Conservation (phyloP, 2,329 filamentous ascomycete species). For the Fusarium pseudonygamai region DNA sequence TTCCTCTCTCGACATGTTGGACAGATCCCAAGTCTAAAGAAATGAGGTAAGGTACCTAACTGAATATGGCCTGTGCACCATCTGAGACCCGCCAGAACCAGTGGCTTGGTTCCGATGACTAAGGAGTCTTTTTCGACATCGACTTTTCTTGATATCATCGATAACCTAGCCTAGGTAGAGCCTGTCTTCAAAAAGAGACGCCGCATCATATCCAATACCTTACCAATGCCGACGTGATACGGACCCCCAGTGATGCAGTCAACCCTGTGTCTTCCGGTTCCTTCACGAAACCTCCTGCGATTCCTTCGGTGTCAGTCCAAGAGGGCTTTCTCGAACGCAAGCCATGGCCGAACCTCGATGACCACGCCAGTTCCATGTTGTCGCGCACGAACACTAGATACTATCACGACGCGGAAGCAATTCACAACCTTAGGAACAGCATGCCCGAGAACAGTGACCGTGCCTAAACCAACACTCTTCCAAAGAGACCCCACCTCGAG, state of each 20-base stretch:
- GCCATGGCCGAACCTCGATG: conserved; percentile 45
- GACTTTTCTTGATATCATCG: conserved; percentile 32
- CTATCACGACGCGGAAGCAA: conserved; percentile 18
- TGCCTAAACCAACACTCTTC: conserved; percentile 46
- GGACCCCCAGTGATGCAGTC: conserved; percentile 54
- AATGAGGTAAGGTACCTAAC: not conserved
- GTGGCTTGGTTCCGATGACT: conserved; percentile 24
- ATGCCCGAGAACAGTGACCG: conserved; percentile 22
- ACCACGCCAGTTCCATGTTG: conserved; percentile 28
- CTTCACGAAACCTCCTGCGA: conserved; percentile 69
- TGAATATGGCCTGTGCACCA: conserved; percentile 17
- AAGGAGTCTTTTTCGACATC: conserved; percentile 27
- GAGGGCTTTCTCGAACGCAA: conserved; percentile 61
- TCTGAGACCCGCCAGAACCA: conserved; percentile 19
- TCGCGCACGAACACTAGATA: conserved; percentile 25
- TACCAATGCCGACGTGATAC: conserved; percentile 29
- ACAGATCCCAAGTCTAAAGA: not conserved
- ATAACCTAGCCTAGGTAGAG: conserved; percentile 7
- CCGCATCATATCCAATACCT: conserved; percentile 6
- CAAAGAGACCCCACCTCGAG: conserved; percentile 36
- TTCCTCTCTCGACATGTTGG: not conserved
- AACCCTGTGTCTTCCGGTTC: conserved; percentile 56
- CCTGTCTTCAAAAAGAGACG: conserved; percentile 2
- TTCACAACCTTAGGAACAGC: conserved; percentile 13
- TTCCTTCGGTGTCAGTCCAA: conserved; percentile 79